phyloP scores from a whole-genome alignment of 1,139 yeast genomes.

The Candida frijolesensis region DNA sequence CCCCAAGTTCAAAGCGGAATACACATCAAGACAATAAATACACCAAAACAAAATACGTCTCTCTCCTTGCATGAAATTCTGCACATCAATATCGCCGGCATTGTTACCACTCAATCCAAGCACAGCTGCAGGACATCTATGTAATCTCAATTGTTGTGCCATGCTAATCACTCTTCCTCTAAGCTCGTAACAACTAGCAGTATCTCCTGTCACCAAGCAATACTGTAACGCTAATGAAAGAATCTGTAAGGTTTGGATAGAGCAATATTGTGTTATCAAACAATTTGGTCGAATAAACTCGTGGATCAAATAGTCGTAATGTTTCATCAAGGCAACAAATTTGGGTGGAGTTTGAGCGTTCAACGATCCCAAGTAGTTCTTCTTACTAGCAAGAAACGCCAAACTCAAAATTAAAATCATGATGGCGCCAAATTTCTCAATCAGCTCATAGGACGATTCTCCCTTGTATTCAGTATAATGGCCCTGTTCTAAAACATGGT shows the following conservation, averaged over 20 bases:
- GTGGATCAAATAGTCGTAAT: constrained; percentile 54
- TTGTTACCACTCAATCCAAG: constrained; percentile 46
- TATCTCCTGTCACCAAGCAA: constrained; percentile 73
- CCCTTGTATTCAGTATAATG: constrained; percentile 11
- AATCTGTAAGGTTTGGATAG: constrained; percentile 71
- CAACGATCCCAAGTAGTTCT: constrained; percentile 20
- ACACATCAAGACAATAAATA: constrained; percentile 74
- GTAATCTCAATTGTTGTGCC: constrained; percentile 85
- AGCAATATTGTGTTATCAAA: constrained; percentile 55
- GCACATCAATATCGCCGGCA: constrained; percentile 56
- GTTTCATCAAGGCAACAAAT: constrained; percentile 33
- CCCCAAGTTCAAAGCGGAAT: constrained; percentile 75
- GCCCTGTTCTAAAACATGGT: constrained; percentile 39
- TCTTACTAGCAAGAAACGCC: constrained; percentile 51
- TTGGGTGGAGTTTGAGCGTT: constrained; percentile 19
- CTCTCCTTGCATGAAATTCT: constrained; percentile 70
- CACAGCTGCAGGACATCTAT: constrained; percentile 87
- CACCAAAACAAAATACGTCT: constrained; percentile 86
- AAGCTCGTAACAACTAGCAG: constrained; percentile 70
- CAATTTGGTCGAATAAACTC: constrained; percentile 56
- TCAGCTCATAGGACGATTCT: constrained; percentile 29
- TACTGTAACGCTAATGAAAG: constrained; percentile 70
- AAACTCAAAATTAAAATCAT: constrained; percentile 59
- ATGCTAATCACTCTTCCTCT: constrained; percentile 77
- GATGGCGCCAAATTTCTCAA: constrained; percentile 64